phyloP scores from a whole-genome alignment of 1,284 basidiomycete species.

The Tremellales sp. region DNA sequence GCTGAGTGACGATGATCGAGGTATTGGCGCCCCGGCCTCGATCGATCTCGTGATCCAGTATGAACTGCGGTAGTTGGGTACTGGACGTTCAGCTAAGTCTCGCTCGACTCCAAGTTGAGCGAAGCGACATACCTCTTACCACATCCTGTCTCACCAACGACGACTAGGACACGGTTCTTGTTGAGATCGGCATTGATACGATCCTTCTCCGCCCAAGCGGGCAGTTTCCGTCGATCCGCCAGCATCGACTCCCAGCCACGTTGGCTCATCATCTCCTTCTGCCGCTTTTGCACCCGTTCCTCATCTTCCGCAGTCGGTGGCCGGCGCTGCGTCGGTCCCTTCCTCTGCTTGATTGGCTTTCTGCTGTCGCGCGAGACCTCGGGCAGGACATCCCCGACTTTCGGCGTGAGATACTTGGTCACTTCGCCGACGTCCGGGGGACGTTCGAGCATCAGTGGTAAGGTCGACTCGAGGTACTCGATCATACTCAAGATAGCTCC shows the following conservation, averaged over 20 bases:
- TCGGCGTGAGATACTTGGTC: slow-evolving; percentile 60
- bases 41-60: slow-evolving; percentile 72
- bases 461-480: slow-evolving; percentile 67
- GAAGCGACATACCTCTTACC: slow-evolving; percentile 65
- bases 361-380: slow-evolving; percentile 1
- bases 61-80: slow-evolving; percentile 74
- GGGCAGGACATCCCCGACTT: slow-evolving; percentile 24
- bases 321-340: slow-evolving; percentile 39
- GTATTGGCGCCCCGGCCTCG: slow-evolving; percentile 61
- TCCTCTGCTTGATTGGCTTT: slow-evolving; percentile 7
- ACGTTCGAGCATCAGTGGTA: slow-evolving; percentile 61
- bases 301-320: slow-evolving; percentile 57
- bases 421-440: slow-evolving; percentile 68
- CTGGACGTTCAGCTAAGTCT: slow-evolving; percentile 5
- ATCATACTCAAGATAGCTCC: slow-evolving; percentile 72
- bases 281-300: slow-evolving; percentile 54
- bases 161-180: slow-evolving; percentile 66
- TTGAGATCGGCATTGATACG: slow-evolving; percentile 63
- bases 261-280: slow-evolving; percentile 51
- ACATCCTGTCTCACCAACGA: slow-evolving; percentile 79
- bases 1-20: slow-evolving; percentile 85
- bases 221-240: slow-evolving; percentile 60
- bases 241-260: slow-evolving; percentile 61
- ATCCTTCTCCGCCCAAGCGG: slow-evolving; percentile 65
- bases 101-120: neutral